These are phyloP conservation scores for Phytopythium montanum DNA, from an alignment of 352 stramenopile genomes.

Conservation along the genomic window DNA sequence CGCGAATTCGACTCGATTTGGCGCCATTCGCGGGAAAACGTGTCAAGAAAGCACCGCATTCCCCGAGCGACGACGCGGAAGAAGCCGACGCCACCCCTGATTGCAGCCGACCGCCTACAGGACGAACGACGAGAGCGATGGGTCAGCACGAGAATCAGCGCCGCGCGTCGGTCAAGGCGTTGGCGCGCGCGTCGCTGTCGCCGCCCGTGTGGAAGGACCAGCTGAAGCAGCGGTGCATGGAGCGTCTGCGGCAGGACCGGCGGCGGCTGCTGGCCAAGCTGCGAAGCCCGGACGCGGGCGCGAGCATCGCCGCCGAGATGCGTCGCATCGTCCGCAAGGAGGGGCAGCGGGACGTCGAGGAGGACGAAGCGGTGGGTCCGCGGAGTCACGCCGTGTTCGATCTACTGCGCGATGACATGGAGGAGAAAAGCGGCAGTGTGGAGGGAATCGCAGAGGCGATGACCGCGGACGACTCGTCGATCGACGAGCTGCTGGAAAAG, in stretches of 20 bases:
- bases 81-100: no score
- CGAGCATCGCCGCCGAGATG: conserved; percentile 60
- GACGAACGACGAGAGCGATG: background rate
- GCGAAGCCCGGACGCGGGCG: conserved; percentile 38
- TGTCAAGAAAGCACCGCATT: no score
- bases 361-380: background rate
- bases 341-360: conserved; percentile 13
- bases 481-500: conserved; percentile 60
- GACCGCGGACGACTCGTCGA: conserved; percentile 21
- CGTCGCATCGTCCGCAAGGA: conserved; percentile 51
- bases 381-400: conserved; percentile 33
- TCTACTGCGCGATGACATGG: conserved; percentile 13
- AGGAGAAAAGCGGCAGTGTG: background rate
- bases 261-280: conserved; percentile 57
- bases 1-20: no score
- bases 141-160: background rate
- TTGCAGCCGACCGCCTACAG: no score
- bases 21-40: no score
- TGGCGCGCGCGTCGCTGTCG: conserved; percentile 46
- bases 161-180: conserved; percentile 15
- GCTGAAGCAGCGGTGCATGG: conserved; percentile 66
- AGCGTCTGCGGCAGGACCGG: conserved; percentile 62
- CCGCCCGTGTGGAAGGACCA: conserved; percentile 76
- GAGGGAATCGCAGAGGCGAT: background rate
- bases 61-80: no score